Evolutionary conservation across 2,329 filamentous ascomycete genomes (phyloP), one percentile per base, ranked within the genome.

Genomic region (Dothideomycetes sp.): DNA sequence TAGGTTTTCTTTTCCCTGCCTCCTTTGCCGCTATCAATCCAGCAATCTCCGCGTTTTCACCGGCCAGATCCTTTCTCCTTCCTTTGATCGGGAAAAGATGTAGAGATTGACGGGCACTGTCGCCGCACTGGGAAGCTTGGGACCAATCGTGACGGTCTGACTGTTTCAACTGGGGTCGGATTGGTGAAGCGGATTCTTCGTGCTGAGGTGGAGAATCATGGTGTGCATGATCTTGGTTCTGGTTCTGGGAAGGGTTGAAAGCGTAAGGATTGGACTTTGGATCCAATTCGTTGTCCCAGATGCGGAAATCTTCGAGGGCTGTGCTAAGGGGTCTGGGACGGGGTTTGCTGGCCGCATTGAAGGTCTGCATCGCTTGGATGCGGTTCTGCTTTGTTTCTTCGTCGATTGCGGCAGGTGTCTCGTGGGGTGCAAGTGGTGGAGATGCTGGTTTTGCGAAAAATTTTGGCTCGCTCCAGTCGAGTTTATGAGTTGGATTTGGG

Each of bases 271-370:
- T 45, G 22, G 8, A 13, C 7, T 7, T 11, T 24, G 30, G n/a
- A 7, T 20, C 13, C 4, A 13, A 13, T 5, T 31, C 13, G 16
- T 39, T 20, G 12, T 47, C 45, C 23, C 38, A 40, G 11, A 35
- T 39, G 34, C 38, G 39, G 38, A 45, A 22, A 23, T 47, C 43
- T 12, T 47, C 42, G n/a, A 47, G 34, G n/a, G 45, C 45, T 11
- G 39, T 42, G 43, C 42, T 47, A 11, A 45, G 34, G 3, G 45
- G 42, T 19, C 45, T 28, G 1, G 27, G 41, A 1, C 38, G 35
- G 5, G 34, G n/a, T 11, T 41, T 37, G n/a, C 28, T 30, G 4
- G 37, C 30, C 22, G 36, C 20, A 31, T 16, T 27, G 33, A 41
- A 31, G 18, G 22, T 33, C 19, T 45, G 29, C 12, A 38, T 24